Percentiles rank a stretch among this genome's conserved stretches.
Evolutionary conservation across 179 eudicot species (phyloP).

Genomic region (Sideroxylon spinosum): DNA sequence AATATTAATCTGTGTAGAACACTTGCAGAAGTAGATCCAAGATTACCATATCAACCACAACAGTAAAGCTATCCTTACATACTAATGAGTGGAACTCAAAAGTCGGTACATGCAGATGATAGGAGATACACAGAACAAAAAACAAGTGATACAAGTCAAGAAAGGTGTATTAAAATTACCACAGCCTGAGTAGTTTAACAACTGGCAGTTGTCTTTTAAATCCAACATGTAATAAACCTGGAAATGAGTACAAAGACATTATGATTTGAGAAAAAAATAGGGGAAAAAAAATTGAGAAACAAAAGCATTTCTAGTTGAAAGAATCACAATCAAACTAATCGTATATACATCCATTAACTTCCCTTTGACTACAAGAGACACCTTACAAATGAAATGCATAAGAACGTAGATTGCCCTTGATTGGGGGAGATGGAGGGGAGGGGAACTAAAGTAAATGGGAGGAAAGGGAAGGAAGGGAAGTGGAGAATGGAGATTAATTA

Average conservation of each 20-base stretch:
- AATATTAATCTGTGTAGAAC: neutral
- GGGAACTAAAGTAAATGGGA: no score
- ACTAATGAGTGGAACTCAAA: neutral
- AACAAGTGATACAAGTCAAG: neutral
- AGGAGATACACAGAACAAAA: neutral
- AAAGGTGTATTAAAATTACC: constrained; percentile 42
- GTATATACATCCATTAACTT: neutral
- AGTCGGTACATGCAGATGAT: neutral
- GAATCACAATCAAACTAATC: neutral
- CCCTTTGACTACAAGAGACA: neutral
- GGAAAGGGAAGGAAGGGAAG: no score
- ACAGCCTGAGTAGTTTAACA: constrained; percentile 90
- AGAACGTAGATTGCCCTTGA: neutral
- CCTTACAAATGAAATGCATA: neutral
- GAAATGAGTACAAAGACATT: constrained; percentile 9
- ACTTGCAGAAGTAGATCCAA: neutral
- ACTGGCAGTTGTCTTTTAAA: constrained; percentile 42
- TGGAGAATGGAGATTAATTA: no score
- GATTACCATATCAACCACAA: neutral
- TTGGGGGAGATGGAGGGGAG: no score
- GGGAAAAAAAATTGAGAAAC: neutral
- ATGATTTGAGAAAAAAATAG: neutral
- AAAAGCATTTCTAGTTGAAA: neutral
- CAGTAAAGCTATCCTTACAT: neutral
- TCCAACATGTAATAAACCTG: constrained; percentile 97